Base-by-base conservation (phyloP, 176 grass and related monocot genomes). In the Elaeis guineensis region DNA sequence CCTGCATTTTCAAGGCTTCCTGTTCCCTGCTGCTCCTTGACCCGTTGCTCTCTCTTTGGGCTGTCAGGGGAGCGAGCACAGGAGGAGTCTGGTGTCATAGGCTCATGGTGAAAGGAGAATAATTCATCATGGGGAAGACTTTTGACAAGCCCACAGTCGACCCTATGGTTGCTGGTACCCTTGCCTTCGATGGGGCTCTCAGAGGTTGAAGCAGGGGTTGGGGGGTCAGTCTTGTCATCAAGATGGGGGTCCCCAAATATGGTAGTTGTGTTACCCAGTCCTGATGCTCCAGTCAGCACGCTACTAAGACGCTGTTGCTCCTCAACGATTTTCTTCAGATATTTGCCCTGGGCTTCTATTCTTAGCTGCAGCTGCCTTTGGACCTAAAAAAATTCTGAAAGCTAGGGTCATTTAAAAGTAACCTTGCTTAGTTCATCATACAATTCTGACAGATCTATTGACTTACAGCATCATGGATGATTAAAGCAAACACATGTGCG, bases 291-390 rank as follows among this genome's bases (percentile, higher is more conserved):
- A 18, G 78, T 55, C 53, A 80, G 72, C 51, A 72, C 75, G 7
- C 73, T 81, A 49, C 72, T 72, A 11, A 79, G 51, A 17, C 79
- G 81, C 60, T 92, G 88, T 61, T 98, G 94, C 76, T 98, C 88
- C 63, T 98, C 94, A 3, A 98, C 86, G 29, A 98, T 98, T 65
- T 98, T 98, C 79, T 98, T 83, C 32, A 98, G 82, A 80, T 98
- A 98, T 61, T 98, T 89, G 6, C 87, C 94, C 67, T 98, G 94
- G 12, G 94, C 94, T 62, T 98, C 88, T n/a, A 98, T 98, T 74
- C 88, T 86, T 64, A 93, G 54, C 54, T 98, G 94, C 61, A 98
- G 76, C 77, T 98, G 94, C 76, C 94, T 89, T 69, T 98, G 94
- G 55, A 98, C 94, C 94, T 93, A 28, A 15, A 32, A 35, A 55